Evolutionary conservation across 75 land plant genomes (phyloP), one percentile per base, ranked within the genome.

Genomic region (Gnetum montanum): DNA sequence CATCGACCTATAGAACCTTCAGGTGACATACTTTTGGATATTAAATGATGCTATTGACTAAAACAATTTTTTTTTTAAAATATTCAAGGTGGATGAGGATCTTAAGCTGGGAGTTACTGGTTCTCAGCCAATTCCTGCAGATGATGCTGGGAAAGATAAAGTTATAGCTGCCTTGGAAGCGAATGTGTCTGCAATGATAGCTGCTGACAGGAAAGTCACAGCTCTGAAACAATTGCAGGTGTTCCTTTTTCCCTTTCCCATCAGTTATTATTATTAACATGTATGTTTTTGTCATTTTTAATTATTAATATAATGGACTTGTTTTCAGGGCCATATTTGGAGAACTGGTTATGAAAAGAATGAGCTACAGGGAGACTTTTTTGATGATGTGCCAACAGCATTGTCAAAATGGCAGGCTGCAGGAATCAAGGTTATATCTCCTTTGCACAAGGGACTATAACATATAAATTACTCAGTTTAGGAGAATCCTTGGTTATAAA

Each of bases 201-300:
- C 72, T 61, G 88, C 99, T 62, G 99, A 95, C 66, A 72, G 99
- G 31, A 95, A 95, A 75, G 66, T 95, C 36, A 90, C 92, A 30
- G 79, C 97, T 46, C 52, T 95, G 51, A 90, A 95, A 62, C 86
- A 95, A 46, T 60, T 95, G 22, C 99, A 94, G 84, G 99, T 90
- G 58, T 44, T 67, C 3, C n/a, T n/a, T n/a, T n/a, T n/a, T n/a
- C n/a, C n/a, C n/a, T n/a, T n/a, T n/a, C n/a, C n/a, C n/a, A n/a
- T n/a, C n/a, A n/a, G n/a, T n/a, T n/a, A n/a, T n/a, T 4, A 28
- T 1, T 38, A 26, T 25, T 22, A 31, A 25, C 23, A 10, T 45
- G 23, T 13, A n/a, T 10, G n/a, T 59, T 50, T 30, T 27, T 0
- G 1, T 10, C 18, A 31, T 61, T 25, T 61, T 8, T 58, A 4